Conservation (phyloP, 2,329 filamentous ascomycete species). For the Alternaria arborescens region DNA sequence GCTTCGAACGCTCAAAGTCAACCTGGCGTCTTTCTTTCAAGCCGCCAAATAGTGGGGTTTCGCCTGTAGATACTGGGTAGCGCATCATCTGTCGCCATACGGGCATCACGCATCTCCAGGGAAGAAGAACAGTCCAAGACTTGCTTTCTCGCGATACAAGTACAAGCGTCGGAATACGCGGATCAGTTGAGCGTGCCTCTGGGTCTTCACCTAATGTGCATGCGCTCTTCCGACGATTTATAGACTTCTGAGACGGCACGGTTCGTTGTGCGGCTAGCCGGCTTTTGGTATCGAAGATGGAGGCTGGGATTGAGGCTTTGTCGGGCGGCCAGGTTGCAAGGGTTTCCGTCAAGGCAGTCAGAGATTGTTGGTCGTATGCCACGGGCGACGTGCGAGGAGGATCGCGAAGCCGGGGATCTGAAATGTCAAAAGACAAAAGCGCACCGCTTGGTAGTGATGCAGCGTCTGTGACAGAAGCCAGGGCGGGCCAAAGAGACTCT, state of each 20-base stretch:
- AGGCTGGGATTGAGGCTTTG: conserved; percentile 54
- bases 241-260: conserved; percentile 77
- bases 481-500: conserved; percentile 42
- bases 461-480: conserved; percentile 54
- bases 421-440: conserved; percentile 74
- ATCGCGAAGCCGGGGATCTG: conserved; percentile 82
- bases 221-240: conserved; percentile 77
- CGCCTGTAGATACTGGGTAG: conserved; percentile 79
- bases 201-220: conserved; percentile 71
- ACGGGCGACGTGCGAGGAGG: conserved; percentile 67
- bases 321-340: conserved; percentile 76
- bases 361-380: conserved; percentile 28
- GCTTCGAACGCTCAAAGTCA: conserved; percentile 76
- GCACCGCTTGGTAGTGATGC: conserved; percentile 74
- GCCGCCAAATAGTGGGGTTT: conserved; percentile 84
- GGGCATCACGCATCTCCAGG: conserved; percentile 87
- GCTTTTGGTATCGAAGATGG: conserved; percentile 73
- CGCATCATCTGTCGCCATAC: conserved; percentile 90
- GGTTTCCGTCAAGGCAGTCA: conserved; percentile 62
- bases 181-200: conserved; percentile 67
- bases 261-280: conserved; percentile 72
- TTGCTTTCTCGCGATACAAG: conserved; percentile 65
- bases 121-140: conserved; percentile 83
- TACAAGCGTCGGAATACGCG: conserved; percentile 78
- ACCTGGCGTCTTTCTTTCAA: conserved; percentile 81